phyloP scores from a whole-genome alignment of 2,329 filamentous ascomycete species.

The Nannizzia gypsea region DNA sequence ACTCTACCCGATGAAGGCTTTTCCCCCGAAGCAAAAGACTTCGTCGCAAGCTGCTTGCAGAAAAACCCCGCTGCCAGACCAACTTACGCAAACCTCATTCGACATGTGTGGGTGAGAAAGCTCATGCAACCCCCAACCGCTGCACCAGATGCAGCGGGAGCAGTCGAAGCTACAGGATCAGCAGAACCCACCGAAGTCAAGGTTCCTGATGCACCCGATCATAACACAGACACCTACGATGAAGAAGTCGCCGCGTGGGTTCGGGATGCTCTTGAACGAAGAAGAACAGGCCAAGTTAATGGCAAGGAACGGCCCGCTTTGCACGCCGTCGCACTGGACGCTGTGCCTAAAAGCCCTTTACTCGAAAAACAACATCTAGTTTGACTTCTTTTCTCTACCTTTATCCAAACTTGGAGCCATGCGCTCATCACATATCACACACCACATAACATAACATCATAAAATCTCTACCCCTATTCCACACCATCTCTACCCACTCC shows the following conservation, averaged over 20 bases:
- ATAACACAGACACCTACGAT: conserved; percentile 48
- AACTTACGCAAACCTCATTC: conserved; percentile 80
- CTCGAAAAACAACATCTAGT: not conserved
- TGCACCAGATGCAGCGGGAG: no score
- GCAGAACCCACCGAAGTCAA: conserved; percentile 44
- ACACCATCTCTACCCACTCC: not conserved
- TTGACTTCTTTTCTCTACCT: not conserved
- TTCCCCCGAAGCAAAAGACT: conserved; percentile 68
- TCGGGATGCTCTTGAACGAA: conserved; percentile 54
- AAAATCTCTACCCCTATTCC: not conserved
- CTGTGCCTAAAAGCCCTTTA: conserved; percentile 38
- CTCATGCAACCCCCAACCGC: conserved; percentile 55
- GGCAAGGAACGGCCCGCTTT: conserved; percentile 61
- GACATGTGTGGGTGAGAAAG: conserved; percentile 74
- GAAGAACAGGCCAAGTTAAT: conserved; percentile 46
- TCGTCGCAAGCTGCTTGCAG: conserved; percentile 80
- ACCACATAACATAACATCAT: no score
- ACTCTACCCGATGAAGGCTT: conserved; percentile 68
- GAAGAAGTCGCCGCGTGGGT: conserved; percentile 83
- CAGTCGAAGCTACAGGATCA: no score
- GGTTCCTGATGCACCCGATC: conserved; percentile 42
- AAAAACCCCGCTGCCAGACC: conserved; percentile 87
- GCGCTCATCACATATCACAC: not conserved
- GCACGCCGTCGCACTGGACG: conserved; percentile 75
- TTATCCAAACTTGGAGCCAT: no score